Evolutionary conservation across 805 yeast species (phyloP).

Genomic region (Ascoidea tarda): DNA sequence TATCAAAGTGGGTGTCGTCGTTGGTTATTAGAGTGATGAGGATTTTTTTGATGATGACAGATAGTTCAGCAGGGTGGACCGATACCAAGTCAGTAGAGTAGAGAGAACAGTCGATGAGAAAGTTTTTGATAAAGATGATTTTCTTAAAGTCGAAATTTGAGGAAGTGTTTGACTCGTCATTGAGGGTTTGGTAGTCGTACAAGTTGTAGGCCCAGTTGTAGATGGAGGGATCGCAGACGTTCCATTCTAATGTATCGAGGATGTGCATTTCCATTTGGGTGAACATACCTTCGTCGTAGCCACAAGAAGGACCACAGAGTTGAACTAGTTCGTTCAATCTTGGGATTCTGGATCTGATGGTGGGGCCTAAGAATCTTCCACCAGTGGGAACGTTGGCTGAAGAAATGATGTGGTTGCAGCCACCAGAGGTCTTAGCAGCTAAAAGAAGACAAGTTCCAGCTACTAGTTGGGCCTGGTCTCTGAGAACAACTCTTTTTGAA

Average conservation of each 20-base stretch:
- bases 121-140: conserved; percentile 8
- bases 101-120: conserved; percentile 6
- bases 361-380: conserved; percentile 53
- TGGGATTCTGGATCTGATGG: conserved; percentile 64
- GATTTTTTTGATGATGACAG: conserved; percentile 18
- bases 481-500: conserved; percentile 69
- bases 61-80: conserved; percentile 8
- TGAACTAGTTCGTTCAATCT: conserved; percentile 56
- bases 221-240: conserved; percentile 46
- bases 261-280: conserved; percentile 71
- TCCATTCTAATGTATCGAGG: conserved; percentile 60
- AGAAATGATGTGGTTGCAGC: conserved; percentile 53
- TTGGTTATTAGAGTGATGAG: conserved; percentile 29
- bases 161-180: conserved; percentile 31
- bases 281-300: conserved; percentile 41
- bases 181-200: conserved; percentile 22
- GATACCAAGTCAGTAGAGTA: conserved; percentile 8
- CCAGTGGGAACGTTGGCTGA: conserved; percentile 34
- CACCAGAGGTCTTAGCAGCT: conserved; percentile 74
- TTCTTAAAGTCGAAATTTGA: conserved; percentile 8
- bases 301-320: conserved; percentile 50
- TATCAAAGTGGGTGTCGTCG: conserved; percentile 30
- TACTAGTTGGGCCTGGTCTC: conserved; percentile 80
- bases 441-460: conserved; percentile 91
- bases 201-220: conserved; percentile 29